Evolutionary conservation across 805 yeast genomes (phyloP), one percentile per base, ranked within the genome.

Genomic region (Cyberlindnera sargentensis): DNA sequence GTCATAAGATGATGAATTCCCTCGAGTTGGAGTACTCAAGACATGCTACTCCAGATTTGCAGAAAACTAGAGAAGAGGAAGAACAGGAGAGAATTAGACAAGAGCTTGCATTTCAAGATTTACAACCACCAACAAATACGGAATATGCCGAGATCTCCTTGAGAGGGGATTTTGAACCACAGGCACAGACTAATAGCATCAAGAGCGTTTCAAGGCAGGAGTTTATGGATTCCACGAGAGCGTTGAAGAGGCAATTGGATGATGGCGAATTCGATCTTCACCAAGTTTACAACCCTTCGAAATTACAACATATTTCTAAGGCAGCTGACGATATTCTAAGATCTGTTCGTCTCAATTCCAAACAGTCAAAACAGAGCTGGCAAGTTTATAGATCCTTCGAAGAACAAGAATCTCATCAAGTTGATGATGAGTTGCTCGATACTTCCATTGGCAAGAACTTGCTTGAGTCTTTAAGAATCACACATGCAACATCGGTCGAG

Each of bases 401-500:
- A 39, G 60, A 52, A 40, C 56, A 53, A 35, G 46, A 55, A 23
- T 37, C 37, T 3, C 60, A 54, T 30, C 50, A 56, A 25, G 61
- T 56, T 5, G 52, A 50, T 6, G 56, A 55, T 15, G 70, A 66
- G 36, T 15, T 28, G 30, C 52, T 60, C 3, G 60, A 55, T 40
- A 55, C 64, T 5, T 54, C 48, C 11, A 52, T 66, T n/a, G 71
- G 69, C n/a, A 42, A 42, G 4, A 62, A 57, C 8, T 48, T 70
- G 1, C 44, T 75, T 8, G 84, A 80, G 40, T 68, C 72, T 37
- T 64, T 84, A 32, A 64, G 80, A 40, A 61, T 82, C 35, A 70
- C 82, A 11, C 90, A 85, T 57, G 76, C 82, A 1, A 82, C 93
- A 0, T 78, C 90, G 3, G 71, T 81, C 32, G 95, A 84, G 59